phyloP scores from a whole-genome alignment of 129 eudicot species.

The Centrapalus pauciflorus region DNA sequence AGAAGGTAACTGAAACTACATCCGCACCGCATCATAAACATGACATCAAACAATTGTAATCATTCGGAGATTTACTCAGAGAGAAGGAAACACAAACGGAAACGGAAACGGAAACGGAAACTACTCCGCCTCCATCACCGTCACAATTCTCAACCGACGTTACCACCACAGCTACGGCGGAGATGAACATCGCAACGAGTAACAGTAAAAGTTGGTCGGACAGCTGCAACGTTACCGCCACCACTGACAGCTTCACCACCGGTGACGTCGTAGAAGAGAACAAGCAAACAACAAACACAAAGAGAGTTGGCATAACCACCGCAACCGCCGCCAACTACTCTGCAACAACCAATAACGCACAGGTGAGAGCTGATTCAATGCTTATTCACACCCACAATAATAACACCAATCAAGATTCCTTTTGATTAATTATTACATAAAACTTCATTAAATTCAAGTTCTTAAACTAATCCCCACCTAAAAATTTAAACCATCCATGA shows the following conservation, averaged over 20 bases:
- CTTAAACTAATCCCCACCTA: conserved; percentile 13
- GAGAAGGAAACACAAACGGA: conserved; percentile 25
- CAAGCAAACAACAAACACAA: conserved; percentile 10
- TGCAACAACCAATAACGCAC: conserved; percentile 23
- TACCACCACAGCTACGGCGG: conserved; percentile 10
- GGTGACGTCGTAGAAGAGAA: conserved; percentile 33
- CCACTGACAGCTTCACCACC: conserved; percentile 27
- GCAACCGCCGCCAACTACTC: conserved; percentile 32
- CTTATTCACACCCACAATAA: conserved; percentile 1
- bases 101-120: no score
- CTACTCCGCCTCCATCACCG: background rate
- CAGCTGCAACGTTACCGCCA: conserved; percentile 48
- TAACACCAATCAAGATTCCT: background rate
- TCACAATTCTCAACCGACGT: conserved; percentile 16
- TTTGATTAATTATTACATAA: conserved; percentile 4
- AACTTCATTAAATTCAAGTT: background rate
- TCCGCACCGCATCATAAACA: conserved; percentile 19
- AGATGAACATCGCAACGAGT: conserved; percentile 12
- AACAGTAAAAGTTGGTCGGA: conserved; percentile 49
- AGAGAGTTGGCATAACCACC: conserved; percentile 39
- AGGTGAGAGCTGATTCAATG: conserved; percentile 39
- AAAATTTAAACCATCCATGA: no score
- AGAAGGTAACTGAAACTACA: conserved; percentile 22
- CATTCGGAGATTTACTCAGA: conserved; percentile 36
- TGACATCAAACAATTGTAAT: conserved; percentile 48